A percentile compares a stretch with the other conserved stretches of the same genome.
phyloP scores from a whole-genome alignment of 768 basidiomycete species.

The Pleurotus giganteus region DNA sequence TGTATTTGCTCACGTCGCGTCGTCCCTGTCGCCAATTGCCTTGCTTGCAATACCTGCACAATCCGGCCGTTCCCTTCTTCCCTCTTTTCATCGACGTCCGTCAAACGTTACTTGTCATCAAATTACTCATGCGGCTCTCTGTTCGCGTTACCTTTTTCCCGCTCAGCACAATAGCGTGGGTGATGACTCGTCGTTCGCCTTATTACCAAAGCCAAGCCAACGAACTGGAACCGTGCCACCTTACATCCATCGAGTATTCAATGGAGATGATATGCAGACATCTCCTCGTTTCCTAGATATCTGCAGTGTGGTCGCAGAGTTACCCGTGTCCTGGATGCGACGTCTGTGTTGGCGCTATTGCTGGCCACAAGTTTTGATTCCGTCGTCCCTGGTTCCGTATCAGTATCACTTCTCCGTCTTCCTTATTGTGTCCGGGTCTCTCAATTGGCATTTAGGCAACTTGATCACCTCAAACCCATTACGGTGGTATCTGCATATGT shows the following conservation, averaged over 20 bases:
- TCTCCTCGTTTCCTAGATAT: background rate
- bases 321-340: background rate
- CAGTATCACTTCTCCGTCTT: background rate
- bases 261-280: no score
- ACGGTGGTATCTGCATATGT: no score
- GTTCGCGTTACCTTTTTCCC: no score
- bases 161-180: background rate
- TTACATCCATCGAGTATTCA: no score
- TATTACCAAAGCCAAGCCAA: no score
- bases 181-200: background rate
- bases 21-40: background rate
- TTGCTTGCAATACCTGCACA: no score
- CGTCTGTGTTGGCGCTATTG: no score
- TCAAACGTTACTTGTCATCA: background rate
- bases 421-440: background rate
- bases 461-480: background rate
- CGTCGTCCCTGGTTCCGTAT: conserved; percentile 1
- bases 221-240: background rate
- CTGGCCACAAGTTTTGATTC: conserved; percentile 5
- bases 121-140: no score
- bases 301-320: background rate
- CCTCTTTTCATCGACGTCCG: background rate
- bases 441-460: background rate
- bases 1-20: background rate
- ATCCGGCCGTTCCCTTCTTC: background rate